Base-by-base conservation (phyloP, 192 early-diverging fungal species). In the Podila epigama region DNA sequence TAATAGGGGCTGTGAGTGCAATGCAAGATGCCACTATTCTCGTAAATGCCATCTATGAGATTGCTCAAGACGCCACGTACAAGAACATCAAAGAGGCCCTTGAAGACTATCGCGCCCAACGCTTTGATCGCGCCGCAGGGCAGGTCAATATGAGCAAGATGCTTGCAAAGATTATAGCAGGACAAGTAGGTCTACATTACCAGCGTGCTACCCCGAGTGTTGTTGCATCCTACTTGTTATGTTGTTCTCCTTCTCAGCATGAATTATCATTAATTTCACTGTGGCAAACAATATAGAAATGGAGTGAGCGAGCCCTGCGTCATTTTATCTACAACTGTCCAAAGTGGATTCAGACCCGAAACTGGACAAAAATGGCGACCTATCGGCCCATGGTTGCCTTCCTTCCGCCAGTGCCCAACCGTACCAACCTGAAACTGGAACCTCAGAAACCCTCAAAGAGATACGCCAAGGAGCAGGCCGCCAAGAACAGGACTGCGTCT, bases 1-100 rank as follows among this genome's bases (percentile, higher is more conserved):
- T n/a, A 42, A 20, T 18, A 44, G 42, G 42, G 1, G 61, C 61
- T 16, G 48, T 63, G 10, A 31, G 32, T 6, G 61, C 61, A 1
- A 52, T 63, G 61, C 61, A 63, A 25, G 61, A 63, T 22, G 61
- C 61, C 5, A 22, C 51, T 12, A 10, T 63, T 4, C 22, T 63
- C 5, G 61, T 42, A 20, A 63, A 63, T 25, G n/a, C 33, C 13
- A 11, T 63, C 10, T 63, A 63, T 12, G 61, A 63, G 20, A 50
- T 63, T 7, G 50, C n/a, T n/a, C n/a, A 52, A 15, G n/a, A 50
- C 7, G 31, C 35, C 18, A 44, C 42, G 18, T 7, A 44, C 42
- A 20, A 44, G 16, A 44, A 44, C 42, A 18, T 44, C 8, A 3
- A 18, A 20, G 8, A 6, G 18, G 42, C 42, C 1, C 42, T 44